These are phyloP conservation scores for Mycena filopes DNA, from an alignment of 768 basidiomycete species.

Conservation along the genomic window DNA sequence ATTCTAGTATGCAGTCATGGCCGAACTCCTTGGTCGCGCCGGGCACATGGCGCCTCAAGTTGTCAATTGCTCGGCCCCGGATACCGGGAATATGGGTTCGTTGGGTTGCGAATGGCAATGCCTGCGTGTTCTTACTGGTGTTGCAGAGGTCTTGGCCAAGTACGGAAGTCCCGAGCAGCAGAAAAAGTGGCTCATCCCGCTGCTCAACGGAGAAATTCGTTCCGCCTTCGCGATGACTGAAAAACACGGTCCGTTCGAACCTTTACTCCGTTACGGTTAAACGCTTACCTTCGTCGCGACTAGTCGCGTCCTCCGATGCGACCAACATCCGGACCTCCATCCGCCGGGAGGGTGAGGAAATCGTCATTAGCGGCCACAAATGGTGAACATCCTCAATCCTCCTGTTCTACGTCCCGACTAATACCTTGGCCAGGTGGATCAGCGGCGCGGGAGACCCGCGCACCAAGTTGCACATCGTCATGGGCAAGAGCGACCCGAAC, in stretches of 20 bases:
- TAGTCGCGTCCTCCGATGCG: constrained; percentile 95
- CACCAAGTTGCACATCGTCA: constrained; percentile 88
- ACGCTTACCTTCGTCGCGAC: constrained; percentile 19
- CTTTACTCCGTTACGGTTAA: background rate
- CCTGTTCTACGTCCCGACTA: background rate
- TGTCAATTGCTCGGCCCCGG: constrained; percentile 95
- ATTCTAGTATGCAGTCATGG: constrained; percentile 92
- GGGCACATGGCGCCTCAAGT: constrained; percentile 86
- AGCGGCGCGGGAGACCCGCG: constrained; percentile 96
- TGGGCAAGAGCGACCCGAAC: constrained; percentile 92
- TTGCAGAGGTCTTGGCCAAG: constrained; percentile 91
- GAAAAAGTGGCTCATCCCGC: constrained; percentile 86
- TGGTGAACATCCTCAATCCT: constrained; percentile 65
- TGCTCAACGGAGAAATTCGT: constrained; percentile 93
- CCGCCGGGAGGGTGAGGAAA: constrained; percentile 83
- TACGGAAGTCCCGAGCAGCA: constrained; percentile 95
- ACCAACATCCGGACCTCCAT: constrained; percentile 94
- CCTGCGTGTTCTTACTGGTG: background rate
- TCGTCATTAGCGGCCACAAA: constrained; percentile 96
- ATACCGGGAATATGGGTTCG: constrained; percentile 98
- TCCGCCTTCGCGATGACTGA: constrained; percentile 99
- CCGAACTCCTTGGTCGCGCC: constrained; percentile 90
- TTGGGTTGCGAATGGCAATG: constrained; percentile 8
- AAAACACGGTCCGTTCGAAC: constrained; percentile 68
- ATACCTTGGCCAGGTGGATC: constrained; percentile 79